phyloP scores from a whole-genome alignment of 257 asterid species.

The Solanum pinnatisectum region DNA sequence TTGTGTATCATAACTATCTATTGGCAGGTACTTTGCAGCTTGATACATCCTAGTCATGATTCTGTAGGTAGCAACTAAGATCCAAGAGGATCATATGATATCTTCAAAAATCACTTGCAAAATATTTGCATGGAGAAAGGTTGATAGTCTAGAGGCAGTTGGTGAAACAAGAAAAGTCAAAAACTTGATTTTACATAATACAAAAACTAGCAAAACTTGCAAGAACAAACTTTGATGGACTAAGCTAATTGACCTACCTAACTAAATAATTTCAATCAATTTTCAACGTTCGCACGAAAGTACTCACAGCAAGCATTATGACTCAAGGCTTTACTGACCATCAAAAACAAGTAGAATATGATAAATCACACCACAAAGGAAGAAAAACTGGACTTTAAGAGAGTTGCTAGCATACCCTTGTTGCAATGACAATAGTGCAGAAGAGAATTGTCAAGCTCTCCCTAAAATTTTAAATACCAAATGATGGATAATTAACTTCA shows the following conservation, averaged over 20 bases:
- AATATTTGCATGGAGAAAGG: no score
- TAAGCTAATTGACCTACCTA: background rate
- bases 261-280: no score
- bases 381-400: background rate
- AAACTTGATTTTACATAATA: background rate
- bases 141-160: no score
- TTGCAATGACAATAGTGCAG: background rate
- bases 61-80: background rate
- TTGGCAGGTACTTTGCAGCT: background rate
- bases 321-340: background rate
- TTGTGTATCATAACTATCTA: background rate
- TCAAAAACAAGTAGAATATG: background rate
- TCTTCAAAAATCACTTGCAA: no score
- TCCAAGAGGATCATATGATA: background rate
- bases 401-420: background rate
- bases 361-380: background rate
- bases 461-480: background rate
- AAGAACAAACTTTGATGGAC: background rate
- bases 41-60: background rate
- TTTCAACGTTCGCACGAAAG: no score
- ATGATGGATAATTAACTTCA: background rate
- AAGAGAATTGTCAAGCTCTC: background rate
- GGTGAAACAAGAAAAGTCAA: background rate
- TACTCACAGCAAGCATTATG: background rate
- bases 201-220: background rate